phyloP scores from a whole-genome alignment of 495 filamentous ascomycete genomes.

The Penicillium dipodomyicola region DNA sequence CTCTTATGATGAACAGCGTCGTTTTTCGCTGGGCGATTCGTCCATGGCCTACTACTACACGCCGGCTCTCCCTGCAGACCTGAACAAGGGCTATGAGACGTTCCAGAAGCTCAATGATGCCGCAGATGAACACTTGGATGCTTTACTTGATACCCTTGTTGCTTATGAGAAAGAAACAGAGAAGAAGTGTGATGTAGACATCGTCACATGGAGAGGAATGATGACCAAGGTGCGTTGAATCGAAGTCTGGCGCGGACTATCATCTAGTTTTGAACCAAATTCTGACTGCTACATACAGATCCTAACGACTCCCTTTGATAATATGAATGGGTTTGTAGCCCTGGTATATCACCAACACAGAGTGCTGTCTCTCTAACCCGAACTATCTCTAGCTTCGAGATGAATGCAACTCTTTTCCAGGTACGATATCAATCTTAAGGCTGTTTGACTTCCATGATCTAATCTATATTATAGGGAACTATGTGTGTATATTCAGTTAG shows the following conservation, averaged over 20 bases:
- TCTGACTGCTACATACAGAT: constrained; percentile 53
- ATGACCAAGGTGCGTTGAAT: constrained; percentile 80
- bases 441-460: constrained; percentile 19
- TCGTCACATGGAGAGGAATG: constrained; percentile 97
- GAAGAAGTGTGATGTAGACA: constrained; percentile 66
- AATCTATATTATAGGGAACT: constrained; percentile 55
- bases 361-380: constrained; percentile 3
- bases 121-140: constrained; percentile 83
- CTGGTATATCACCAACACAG: background rate
- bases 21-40: constrained; percentile 70
- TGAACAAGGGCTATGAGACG: constrained; percentile 75
- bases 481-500: constrained; percentile 56
- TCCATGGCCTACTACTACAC: constrained; percentile 88
- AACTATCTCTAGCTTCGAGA: constrained; percentile 67
- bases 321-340: constrained; percentile 67
- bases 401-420: constrained; percentile 91
- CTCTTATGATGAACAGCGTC: constrained; percentile 81
- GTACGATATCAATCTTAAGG: constrained; percentile 49
- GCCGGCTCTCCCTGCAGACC: constrained; percentile 63
- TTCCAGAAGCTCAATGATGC: constrained; percentile 82
- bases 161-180: constrained; percentile 65
- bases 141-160: constrained; percentile 72
- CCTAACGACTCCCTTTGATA: constrained; percentile 77
- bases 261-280: background rate
- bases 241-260: background rate